Percentiles rank a stretch among this genome's conserved stretches.
phyloP scores from a whole-genome alignment of 164 flowering plant genomes.

The Berberis vulgaris region DNA sequence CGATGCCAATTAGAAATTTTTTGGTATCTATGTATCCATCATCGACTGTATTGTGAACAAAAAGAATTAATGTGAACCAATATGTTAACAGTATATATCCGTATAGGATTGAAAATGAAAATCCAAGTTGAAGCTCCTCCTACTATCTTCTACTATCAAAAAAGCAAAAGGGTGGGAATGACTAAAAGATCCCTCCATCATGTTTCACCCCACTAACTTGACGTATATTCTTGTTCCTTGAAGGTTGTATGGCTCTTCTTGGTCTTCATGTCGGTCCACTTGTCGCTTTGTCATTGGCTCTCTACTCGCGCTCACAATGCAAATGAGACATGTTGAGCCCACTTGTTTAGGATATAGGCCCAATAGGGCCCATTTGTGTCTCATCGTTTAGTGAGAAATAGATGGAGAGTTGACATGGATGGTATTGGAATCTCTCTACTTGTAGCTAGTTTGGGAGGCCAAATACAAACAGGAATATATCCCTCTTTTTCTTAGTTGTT shows the following conservation, averaged over 20 bases:
- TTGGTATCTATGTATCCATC: too few relatives aligned
- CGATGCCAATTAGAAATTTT: too few relatives aligned
- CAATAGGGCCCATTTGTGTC: too few relatives aligned
- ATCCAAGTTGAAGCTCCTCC: conserved; percentile 17
- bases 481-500: too few relatives aligned
- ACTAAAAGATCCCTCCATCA: conserved; percentile 39
- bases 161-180: conserved; percentile 10
- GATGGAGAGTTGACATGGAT: too few relatives aligned
- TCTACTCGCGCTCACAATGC: conserved; percentile 2
- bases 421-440: too few relatives aligned
- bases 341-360: background rate
- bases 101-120: conserved; percentile 28
- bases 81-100: background rate
- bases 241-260: conserved; percentile 7
- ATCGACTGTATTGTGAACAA: too few relatives aligned
- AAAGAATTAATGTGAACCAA: too few relatives aligned
- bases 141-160: background rate
- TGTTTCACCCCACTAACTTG: conserved; percentile 41
- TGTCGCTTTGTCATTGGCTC: conserved; percentile 21
- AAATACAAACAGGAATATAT: too few relatives aligned
- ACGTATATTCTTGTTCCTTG: conserved; percentile 27
- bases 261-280: conserved; percentile 36
- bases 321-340: conserved; percentile 23
- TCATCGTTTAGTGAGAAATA: too few relatives aligned
- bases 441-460: too few relatives aligned